phyloP scores from a whole-genome alignment of 306 rosid species.

The Argentina anserina region DNA sequence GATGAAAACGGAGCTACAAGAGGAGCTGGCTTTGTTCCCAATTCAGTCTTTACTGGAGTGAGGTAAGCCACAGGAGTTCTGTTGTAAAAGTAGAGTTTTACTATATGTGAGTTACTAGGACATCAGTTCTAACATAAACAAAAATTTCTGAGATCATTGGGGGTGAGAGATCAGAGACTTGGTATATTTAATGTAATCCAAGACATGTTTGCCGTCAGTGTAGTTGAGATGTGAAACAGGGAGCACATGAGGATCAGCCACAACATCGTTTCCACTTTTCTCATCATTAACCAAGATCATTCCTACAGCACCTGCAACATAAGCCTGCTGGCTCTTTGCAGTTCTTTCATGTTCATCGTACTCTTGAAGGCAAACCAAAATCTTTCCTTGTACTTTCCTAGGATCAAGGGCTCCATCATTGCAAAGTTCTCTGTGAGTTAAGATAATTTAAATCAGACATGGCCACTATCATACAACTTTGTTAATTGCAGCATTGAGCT shows the following conservation, averaged over 20 bases:
- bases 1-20: conserved; percentile 63
- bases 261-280: not conserved
- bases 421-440: conserved; percentile 32
- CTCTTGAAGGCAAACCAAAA: conserved; percentile 44
- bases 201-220: conserved; percentile 32
- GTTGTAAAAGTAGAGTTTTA: conserved; percentile 6
- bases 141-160: not conserved
- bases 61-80: conserved; percentile 53
- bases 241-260: conserved; percentile 41
- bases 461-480: not conserved
- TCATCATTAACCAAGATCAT: conserved; percentile 49
- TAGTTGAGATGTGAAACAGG: conserved; percentile 40
- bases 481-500: conserved; percentile 6
- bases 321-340: conserved; percentile 27
- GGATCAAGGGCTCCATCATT: conserved; percentile 39
- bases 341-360: not conserved
- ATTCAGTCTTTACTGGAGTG: conserved; percentile 31
- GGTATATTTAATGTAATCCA: conserved; percentile 39
- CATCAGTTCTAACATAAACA: not conserved
- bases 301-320: conserved; percentile 46
- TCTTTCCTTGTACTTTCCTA: conserved; percentile 47
- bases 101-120: not conserved
- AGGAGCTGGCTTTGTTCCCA: conserved; percentile 47
- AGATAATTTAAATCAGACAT: not conserved
- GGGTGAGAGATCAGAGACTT: conserved; percentile 26